These are phyloP conservation scores for Didymosphaeria variabile DNA, from an alignment of 2,329 filamentous ascomycete genomes.

Conservation along the genomic window DNA sequence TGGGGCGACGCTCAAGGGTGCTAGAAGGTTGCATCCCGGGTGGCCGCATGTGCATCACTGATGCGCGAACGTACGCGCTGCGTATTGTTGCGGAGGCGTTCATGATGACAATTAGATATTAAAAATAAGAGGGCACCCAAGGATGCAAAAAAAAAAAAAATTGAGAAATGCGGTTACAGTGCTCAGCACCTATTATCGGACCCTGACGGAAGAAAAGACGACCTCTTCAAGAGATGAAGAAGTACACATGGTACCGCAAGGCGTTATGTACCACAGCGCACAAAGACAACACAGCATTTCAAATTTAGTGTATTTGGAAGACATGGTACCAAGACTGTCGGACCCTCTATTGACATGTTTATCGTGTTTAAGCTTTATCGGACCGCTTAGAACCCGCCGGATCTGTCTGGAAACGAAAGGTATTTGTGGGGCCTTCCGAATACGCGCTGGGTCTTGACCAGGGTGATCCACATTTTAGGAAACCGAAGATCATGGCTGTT, in stretches of 20 bases:
- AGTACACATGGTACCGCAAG: background rate
- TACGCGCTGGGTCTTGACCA: background rate
- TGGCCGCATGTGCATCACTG: conserved; percentile 29
- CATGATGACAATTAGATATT: conserved; percentile 30
- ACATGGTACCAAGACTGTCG: conserved; percentile 11
- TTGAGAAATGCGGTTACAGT: too few species aligned
- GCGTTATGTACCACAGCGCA: background rate
- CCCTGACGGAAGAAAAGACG: background rate
- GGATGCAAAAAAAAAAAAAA: conserved; percentile 11
- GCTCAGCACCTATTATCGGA: background rate
- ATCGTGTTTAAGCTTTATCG: conserved; percentile 6
- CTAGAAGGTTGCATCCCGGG: conserved; percentile 11
- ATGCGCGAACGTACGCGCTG: conserved; percentile 36
- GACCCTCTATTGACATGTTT: background rate
- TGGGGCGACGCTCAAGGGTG: conserved; percentile 27
- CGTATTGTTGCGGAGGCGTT: conserved; percentile 42
- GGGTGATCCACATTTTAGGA: background rate
- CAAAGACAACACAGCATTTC: background rate
- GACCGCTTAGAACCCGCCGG: background rate
- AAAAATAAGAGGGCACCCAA: conserved; percentile 3
- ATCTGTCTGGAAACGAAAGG: background rate
- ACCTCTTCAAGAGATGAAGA: background rate
- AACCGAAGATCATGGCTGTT: background rate
- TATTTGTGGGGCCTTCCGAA: background rate
- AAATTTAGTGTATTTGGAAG: conserved; percentile 11